Conservation (phyloP, 176 grass and related monocot genomes). For the Eleusine coracana region DNA sequence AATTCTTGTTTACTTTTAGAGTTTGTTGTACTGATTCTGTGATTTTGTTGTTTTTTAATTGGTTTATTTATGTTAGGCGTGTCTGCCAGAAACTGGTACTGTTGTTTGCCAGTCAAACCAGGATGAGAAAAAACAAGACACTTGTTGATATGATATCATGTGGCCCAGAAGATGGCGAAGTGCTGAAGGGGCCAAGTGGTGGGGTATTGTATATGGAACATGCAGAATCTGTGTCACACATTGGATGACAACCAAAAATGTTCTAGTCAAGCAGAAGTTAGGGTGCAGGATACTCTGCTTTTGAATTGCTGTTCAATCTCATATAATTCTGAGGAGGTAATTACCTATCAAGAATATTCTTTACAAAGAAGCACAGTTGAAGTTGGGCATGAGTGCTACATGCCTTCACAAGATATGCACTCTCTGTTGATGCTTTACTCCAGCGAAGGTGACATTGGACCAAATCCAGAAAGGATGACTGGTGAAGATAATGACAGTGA, state of each 20-base stretch:
- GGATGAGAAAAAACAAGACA: slow-evolving; percentile 34
- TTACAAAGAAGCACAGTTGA: slow-evolving; percentile 28
- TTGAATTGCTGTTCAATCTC: slow-evolving; percentile 4
- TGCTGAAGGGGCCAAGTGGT: slow-evolving; percentile 12
- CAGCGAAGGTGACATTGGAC: slow-evolving; percentile 25
- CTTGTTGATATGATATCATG: slow-evolving; percentile 19
- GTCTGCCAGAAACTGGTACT: slow-evolving; percentile 15
- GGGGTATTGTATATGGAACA: slow-evolving; percentile 22
- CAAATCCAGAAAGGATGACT: slow-evolving; percentile 25
- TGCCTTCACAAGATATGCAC: slow-evolving; percentile 30
- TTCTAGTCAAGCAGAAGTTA: slow-evolving; percentile 20
- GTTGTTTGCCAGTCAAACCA: slow-evolving; percentile 27
- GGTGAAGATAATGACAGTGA: slow-evolving; percentile 20
- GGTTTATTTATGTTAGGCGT: slow-evolving; percentile 37
- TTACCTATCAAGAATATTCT: slow-evolving; percentile 8
- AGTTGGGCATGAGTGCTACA: slow-evolving; percentile 28
- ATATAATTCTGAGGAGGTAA: not conserved
- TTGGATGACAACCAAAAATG: slow-evolving; percentile 28
- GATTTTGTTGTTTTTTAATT: slow-evolving; percentile 22
- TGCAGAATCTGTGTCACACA: slow-evolving; percentile 18
- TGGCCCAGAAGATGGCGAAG: slow-evolving; percentile 20
- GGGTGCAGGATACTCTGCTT: slow-evolving; percentile 27
- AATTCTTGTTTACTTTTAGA: not conserved
- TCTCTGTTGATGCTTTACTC: slow-evolving; percentile 36
- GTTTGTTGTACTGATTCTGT: slow-evolving; percentile 27